These are phyloP conservation scores for Mucor saturninus DNA, from an alignment of 371 early-diverging fungal species.

Conservation along the genomic window DNA sequence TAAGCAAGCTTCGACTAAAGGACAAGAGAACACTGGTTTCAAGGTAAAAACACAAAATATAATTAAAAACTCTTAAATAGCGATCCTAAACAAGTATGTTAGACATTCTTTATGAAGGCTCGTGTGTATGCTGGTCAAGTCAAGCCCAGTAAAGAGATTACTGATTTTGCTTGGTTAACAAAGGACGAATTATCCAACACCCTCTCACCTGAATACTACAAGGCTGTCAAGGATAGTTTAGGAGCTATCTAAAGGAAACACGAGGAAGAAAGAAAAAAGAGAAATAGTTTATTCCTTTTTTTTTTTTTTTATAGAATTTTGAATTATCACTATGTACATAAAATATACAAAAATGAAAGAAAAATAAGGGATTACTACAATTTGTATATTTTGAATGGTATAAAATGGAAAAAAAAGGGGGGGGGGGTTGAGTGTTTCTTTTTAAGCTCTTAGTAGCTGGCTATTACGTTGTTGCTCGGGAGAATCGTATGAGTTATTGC, in stretches of 20 bases:
- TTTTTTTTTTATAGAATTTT: slow-evolving; percentile 17
- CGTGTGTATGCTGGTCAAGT: slow-evolving; percentile 84
- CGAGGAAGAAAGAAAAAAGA: background rate
- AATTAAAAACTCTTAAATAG: background rate
- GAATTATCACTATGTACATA: slow-evolving; percentile 27
- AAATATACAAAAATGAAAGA: slow-evolving; percentile 10
- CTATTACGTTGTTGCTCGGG: background rate
- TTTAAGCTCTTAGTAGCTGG: background rate
- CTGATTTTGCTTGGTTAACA: slow-evolving; percentile 90
- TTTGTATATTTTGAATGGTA: background rate
- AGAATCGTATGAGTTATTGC: slow-evolving; percentile 4
- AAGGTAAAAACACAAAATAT: background rate
- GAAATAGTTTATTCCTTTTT: background rate
- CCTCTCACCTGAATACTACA: slow-evolving; percentile 75
- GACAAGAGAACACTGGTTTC: slow-evolving; percentile 20
- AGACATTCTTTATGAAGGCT: slow-evolving; percentile 84
- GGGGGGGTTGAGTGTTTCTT: background rate
- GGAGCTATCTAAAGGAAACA: slow-evolving; percentile 55
- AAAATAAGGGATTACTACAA: background rate
- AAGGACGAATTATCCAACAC: slow-evolving; percentile 78
- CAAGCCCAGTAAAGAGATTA: slow-evolving; percentile 56
- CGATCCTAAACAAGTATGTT: slow-evolving; percentile 22
- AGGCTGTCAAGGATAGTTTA: slow-evolving; percentile 75
- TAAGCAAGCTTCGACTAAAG: slow-evolving; percentile 51
- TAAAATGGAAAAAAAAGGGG: background rate